Base-by-base conservation (phyloP, 495 filamentous ascomycete species). In the Penicillium silybi region DNA sequence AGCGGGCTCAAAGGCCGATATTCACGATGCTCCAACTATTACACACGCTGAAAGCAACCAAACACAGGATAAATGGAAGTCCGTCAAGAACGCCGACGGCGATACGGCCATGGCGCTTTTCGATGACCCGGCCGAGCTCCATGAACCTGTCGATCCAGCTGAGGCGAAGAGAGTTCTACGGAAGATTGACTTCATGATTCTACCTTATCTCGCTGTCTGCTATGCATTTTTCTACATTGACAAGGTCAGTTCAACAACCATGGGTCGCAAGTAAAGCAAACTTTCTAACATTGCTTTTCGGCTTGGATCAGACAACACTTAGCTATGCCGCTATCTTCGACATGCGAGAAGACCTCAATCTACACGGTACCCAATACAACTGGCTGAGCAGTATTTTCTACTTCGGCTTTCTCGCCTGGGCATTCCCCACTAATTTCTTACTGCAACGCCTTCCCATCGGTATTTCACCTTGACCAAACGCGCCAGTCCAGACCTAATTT, bases 181-280 rank as follows among this genome's bases (percentile, higher is more conserved):
- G 64, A 84, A 80, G 59, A 81, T 83, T 46, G 80, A 82, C 54
- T 70, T 73, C 8, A 74, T 77, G 72, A 73, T 75, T 20, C 20
- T 77, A 22, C 73, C 73, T 2, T 73, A 75, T 57, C 58, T 85
- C 18, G 77, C 74, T 4, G 74, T 84, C 34, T 84, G 77, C 48
- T 84, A 83, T 64, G 74, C 73, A 0, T 85, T 84, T 59, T 82
- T 82, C 48, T 83, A 80, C 46, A 80, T 83, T 54, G 80, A 82
- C 44, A 80, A 82, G 63, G 72, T 66, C 41, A 9, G 44, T 52
- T 68, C 52, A 64, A 51, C 23, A 4, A 7, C 9, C 5, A 1
- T 6, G 1, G 35, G 11, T 11, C 11, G 29, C 8, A 10, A 15
- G 11, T 10, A 15, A 32, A 32, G 29, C 29, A 0, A 8, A 10